Evolutionary conservation across 179 eudicot genomes (phyloP), one percentile per base, ranked within the genome.

Genomic region (Spergularia azorica): DNA sequence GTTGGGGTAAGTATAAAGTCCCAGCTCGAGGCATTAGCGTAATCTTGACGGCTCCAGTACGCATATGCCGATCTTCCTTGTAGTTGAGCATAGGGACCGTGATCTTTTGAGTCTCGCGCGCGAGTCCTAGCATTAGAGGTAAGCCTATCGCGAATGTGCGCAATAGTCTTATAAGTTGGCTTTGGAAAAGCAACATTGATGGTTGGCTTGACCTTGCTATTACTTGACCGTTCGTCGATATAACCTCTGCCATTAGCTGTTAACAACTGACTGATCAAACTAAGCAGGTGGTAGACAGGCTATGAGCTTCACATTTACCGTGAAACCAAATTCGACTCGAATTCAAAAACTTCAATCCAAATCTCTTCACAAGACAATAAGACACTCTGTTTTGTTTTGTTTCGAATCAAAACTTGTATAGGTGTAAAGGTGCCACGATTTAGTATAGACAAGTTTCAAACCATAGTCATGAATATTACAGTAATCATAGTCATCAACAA

Each of bases 201-300:
- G 98, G 98, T 41, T 80, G 92, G 79, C 89, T 89, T 1, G 95
- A 88, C 70, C 71, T 83, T 0, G 86, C 84, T 70, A 87, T 80
- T 39, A 82, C 52, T 1, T 69, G 65, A 60, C 92, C 95, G 0
- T 76, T 76, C 0, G 58, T 71, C 39, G 93, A 86, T 59, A 90
- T 64, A 39, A 84, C 79, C 59, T 94, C 97, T 0, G 93, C 92
- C 60, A 46, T 79, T 67, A 93, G 14, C 97, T 93, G 91, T 54
- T 51, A 39, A 38, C 16, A 70, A 59, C 38, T 8, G 9, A 21
- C 32, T 5, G 32, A 67, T 39, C 3, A 17, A 36, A 51, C 26
- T 36, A 41, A 72, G 0, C 18, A 15, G 17, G 1, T 20, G 18
- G 5, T 59, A 56, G 26, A 58, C 10, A 43, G 8, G 6, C 48